Percentiles rank a stretch among this genome's conserved stretches.
Evolutionary conservation across 1,284 basidiomycete genomes (phyloP).

Genomic region (Phaffia rhodozyma): DNA sequence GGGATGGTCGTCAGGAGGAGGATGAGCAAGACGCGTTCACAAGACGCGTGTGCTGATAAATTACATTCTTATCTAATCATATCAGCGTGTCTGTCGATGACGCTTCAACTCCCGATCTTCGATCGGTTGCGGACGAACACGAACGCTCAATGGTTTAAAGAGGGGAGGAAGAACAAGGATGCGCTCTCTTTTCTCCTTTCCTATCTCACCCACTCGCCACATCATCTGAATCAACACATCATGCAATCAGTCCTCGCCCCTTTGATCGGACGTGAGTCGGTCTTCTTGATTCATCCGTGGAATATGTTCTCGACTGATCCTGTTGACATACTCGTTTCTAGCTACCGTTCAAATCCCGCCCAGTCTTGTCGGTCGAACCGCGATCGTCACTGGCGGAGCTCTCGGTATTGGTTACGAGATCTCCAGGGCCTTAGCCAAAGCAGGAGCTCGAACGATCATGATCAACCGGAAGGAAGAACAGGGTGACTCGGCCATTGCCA

Average conservation of each 20-base stretch:
- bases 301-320: too few species aligned
- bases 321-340: too few species aligned
- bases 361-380: slow-evolving; percentile 32
- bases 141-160: too few species aligned
- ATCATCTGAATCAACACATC: background rate
- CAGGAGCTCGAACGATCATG: slow-evolving; percentile 38
- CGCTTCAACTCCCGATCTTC: too few species aligned
- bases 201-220: background rate
- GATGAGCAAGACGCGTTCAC: too few species aligned
- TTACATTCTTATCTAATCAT: too few species aligned
- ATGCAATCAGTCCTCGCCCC: slow-evolving; percentile 28
- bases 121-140: too few species aligned
- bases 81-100: too few species aligned
- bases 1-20: too few species aligned
- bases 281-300: background rate
- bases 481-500: slow-evolving; percentile 35
- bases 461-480: slow-evolving; percentile 37
- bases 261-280: slow-evolving; percentile 25
- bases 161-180: too few species aligned
- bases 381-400: slow-evolving; percentile 39
- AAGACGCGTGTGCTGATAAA: too few species aligned
- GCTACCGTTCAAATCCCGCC: background rate
- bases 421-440: slow-evolving; percentile 34
- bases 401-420: slow-evolving; percentile 39
- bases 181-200: too few species aligned